Evolutionary conservation across 2,329 filamentous ascomycete species (phyloP).

Genomic region (Hymenoscyphus fructigenus): DNA sequence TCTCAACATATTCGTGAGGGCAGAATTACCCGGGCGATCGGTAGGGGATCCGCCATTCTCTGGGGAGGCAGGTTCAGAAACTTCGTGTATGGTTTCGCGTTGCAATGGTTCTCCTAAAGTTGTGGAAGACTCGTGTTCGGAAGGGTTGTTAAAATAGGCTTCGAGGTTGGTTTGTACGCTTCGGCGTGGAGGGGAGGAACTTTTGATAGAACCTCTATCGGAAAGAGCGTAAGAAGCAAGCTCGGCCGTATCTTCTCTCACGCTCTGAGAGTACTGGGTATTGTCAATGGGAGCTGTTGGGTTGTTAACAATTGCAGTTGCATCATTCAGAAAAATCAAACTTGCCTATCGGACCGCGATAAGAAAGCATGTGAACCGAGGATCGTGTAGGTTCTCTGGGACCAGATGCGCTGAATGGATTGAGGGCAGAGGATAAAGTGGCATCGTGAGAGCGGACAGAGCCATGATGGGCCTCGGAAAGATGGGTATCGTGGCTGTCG

Average conservation of each 20-base stretch:
- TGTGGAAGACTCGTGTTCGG: constrained; percentile 27
- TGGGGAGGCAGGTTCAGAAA: constrained; percentile 57
- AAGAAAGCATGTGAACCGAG: constrained; percentile 63
- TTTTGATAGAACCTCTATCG: constrained; percentile 46
- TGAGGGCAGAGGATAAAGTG: constrained; percentile 17
- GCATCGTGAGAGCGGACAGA: constrained; percentile 26
- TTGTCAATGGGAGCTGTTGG: constrained; percentile 59
- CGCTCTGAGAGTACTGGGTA: constrained; percentile 71
- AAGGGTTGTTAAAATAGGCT: constrained; percentile 27
- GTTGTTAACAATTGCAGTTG: constrained; percentile 15
- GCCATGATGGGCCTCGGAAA: constrained; percentile 25
- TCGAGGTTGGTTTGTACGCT: constrained; percentile 29
- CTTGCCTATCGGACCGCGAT: constrained; percentile 59
- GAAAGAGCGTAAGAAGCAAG: constrained; percentile 79
- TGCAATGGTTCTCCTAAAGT: constrained; percentile 31
- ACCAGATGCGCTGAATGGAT: constrained; percentile 24
- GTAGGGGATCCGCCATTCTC: constrained; percentile 38
- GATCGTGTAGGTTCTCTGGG: constrained; percentile 69
- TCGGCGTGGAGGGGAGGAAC: constrained; percentile 32
- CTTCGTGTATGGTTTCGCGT: constrained; percentile 58
- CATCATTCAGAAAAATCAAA: not conserved
- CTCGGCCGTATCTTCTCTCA: constrained; percentile 85
- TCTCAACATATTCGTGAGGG: constrained; percentile 51
- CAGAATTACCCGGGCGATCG: constrained; percentile 43
- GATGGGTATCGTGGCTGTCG: constrained; percentile 20